A percentile compares a stretch with the other conserved stretches of the same genome.
phyloP scores from a whole-genome alignment of 1,139 yeast species.

The Taiozyma sp. region DNA sequence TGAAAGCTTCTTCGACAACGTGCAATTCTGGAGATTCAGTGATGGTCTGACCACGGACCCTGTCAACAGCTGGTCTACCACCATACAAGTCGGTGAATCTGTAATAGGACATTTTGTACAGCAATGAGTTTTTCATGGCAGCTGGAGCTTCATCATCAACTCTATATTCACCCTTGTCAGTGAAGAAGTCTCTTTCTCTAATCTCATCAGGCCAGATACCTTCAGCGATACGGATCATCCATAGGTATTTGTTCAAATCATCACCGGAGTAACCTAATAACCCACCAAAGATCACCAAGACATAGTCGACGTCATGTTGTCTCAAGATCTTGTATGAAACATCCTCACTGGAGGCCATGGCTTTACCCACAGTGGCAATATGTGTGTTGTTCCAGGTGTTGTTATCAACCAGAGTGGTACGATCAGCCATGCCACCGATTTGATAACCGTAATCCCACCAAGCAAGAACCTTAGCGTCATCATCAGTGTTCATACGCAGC shows the following conservation, averaged over 20 bases:
- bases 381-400: slow-evolving; percentile 99
- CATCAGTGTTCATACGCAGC: slow-evolving; percentile 97
- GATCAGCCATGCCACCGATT: slow-evolving; percentile 99
- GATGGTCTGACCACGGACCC: slow-evolving; percentile 83
- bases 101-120: slow-evolving; percentile 95
- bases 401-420: slow-evolving; percentile 97
- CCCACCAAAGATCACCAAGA: slow-evolving; percentile 92
- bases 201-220: slow-evolving; percentile 99
- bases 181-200: slow-evolving; percentile 78
- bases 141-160: slow-evolving; percentile 78
- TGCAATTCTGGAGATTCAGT: slow-evolving; percentile 59
- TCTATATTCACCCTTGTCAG: slow-evolving; percentile 80
- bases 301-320: slow-evolving; percentile 93
- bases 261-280: slow-evolving; percentile 92
- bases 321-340: slow-evolving; percentile 82
- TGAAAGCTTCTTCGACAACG: slow-evolving; percentile 89
- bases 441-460: slow-evolving; percentile 99
- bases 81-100: slow-evolving; percentile 74
- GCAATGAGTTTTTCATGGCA: slow-evolving; percentile 81
- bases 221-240: slow-evolving; percentile 99
- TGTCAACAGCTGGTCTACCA: slow-evolving; percentile 61
- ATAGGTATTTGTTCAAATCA: slow-evolving; percentile 91
- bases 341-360: slow-evolving; percentile 89
- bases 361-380: slow-evolving; percentile 99
- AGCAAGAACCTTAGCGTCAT: slow-evolving; percentile 93